Base-by-base conservation (phyloP, 371 early-diverging fungal species). In the Syncephalastrum sp. region DNA sequence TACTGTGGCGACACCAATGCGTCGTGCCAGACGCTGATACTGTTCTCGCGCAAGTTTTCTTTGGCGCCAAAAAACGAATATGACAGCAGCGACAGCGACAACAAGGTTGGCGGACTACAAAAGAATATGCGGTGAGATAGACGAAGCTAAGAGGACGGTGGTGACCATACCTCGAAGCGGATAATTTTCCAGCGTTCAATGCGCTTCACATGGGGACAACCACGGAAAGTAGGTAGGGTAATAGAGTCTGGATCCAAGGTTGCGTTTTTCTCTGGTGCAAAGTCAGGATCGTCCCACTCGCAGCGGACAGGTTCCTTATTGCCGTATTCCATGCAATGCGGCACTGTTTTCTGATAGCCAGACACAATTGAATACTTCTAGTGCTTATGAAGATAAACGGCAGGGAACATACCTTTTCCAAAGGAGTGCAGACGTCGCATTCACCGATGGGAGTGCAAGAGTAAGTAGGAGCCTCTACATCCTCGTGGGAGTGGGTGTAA, bases 401-500 rank as follows among this genome's bases (percentile, higher is more conserved):
- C 27, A 5, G 7, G 0, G 27, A 17, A 25, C 13, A 58, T 61
- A 72, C 79, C 63, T 75, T 70, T 66, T 78, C 79, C 42, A 78
- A 50, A 5, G 75, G 64, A 1, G 66, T 62, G 27, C 79, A 78
- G 1, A 73, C 63, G 56, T 78, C 68, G 49, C 79, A 78, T 50
- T 75, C 73, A 4, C 75, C 68, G 33, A 67, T 70, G 6, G 74
- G 50, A 4, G 61, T 54, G 51, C 79, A 78, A n/a, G 75, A 62
- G 47, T 66, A 77, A 1, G 72, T 73, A 15, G 71, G 60, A 33
- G 65, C 67, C 33, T 69, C 64, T 29, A 77, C 63, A 33, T 65
- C 61, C 49, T 77, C 69, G 52, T 77, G 77, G 1, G 77, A 77
- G 54, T 77, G 74, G 29, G 77, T 77, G 55, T 77, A 77, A 44